A percentile compares a stretch with the other conserved stretches of the same genome.
These are phyloP conservation scores for Sphagnum fallax DNA, from an alignment of 228 moss, liverwort and hornwort species.

Conservation along the genomic window DNA sequence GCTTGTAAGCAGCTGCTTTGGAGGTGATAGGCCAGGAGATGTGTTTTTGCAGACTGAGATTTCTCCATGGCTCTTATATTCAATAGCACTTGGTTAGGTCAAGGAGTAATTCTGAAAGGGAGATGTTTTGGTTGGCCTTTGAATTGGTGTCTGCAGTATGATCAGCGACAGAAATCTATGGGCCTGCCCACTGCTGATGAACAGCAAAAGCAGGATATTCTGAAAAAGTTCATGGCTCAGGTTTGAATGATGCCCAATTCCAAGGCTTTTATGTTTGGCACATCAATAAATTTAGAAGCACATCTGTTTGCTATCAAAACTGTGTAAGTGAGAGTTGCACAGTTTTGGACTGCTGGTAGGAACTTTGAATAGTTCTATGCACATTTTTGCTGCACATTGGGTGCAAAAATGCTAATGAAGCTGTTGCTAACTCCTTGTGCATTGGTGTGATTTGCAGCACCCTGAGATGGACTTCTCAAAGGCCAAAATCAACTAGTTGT, in stretches of 20 bases:
- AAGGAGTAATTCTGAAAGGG: too few species aligned
- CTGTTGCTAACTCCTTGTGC: too few species aligned
- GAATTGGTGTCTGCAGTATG: constrained; percentile 42
- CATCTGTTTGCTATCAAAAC: too few species aligned
- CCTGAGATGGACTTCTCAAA: constrained; percentile 98
- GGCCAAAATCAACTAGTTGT: constrained; percentile 67
- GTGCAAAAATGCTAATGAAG: too few species aligned
- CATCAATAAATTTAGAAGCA: neutral
- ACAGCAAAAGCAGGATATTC: constrained; percentile 53
- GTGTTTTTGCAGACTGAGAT: too few species aligned
- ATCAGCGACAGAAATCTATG: constrained; percentile 86
- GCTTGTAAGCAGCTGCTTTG: too few species aligned
- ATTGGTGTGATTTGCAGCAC: constrained; percentile 34
- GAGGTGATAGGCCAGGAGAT: too few species aligned
- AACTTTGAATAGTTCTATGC: too few species aligned
- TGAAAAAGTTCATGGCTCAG: constrained; percentile 91
- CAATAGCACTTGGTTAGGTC: too few species aligned
- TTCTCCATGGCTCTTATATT: too few species aligned
- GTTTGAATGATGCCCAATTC: constrained; percentile 15
- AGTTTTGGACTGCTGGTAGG: neutral
- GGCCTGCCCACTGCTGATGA: constrained; percentile 82
- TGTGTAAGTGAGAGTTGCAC: neutral
- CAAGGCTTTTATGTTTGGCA: neutral
- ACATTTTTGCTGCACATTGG: too few species aligned
- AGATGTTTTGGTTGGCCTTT: too few species aligned